Conservation (phyloP, 306 rosid species). For the Trichosanthes cucumerina region DNA sequence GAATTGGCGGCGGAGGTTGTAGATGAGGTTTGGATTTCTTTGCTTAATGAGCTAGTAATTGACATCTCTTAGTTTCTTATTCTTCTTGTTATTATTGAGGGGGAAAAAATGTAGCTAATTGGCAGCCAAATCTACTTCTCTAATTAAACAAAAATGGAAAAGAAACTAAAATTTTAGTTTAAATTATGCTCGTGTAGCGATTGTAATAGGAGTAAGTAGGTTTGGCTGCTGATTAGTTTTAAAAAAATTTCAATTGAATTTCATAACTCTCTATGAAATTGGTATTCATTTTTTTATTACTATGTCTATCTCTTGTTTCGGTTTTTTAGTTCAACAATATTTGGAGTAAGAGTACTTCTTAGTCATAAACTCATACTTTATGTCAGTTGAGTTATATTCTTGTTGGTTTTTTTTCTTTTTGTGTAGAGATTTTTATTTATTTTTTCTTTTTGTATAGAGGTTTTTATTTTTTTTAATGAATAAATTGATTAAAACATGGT, state of each 20-base stretch:
- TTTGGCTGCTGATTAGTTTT: neutral
- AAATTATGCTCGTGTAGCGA: neutral
- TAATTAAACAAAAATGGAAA: neutral
- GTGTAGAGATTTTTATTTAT: too few species aligned
- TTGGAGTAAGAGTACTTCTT: too few species aligned
- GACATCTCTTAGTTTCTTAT: slow-evolving; percentile 20
- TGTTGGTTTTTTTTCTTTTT: too few species aligned
- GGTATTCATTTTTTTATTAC: neutral
- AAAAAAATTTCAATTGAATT: neutral
- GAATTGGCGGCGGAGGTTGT: slow-evolving; percentile 32
- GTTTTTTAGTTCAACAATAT: too few species aligned
- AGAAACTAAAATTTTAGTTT: neutral
- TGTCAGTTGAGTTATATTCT: too few species aligned
- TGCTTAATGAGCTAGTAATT: slow-evolving; percentile 36
- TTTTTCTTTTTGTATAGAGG: too few species aligned
- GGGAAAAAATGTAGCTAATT: neutral
- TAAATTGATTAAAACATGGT: too few species aligned
- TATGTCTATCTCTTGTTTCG: neutral
- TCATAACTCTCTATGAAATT: neutral
- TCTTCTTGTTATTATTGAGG: neutral
- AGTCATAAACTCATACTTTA: too few species aligned
- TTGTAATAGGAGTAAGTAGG: neutral
- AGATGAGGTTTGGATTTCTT: slow-evolving; percentile 30
- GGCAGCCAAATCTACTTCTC: neutral
- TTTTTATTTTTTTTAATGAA: too few species aligned